Evolutionary conservation across 495 filamentous ascomycete genomes (phyloP).

Genomic region (Hypoxylon fuscum): DNA sequence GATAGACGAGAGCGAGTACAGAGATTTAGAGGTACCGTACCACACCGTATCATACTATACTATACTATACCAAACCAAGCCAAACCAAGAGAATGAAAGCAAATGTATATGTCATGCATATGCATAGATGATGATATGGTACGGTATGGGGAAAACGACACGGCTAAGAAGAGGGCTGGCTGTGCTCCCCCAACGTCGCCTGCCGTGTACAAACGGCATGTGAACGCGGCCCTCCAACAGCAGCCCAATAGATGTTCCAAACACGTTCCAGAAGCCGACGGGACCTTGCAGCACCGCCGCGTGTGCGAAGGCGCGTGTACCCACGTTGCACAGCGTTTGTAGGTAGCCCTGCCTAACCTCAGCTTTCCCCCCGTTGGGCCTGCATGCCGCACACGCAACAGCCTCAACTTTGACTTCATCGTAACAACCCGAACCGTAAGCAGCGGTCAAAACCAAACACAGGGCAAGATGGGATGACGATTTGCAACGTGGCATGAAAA

Average conservation of each 20-base stretch:
- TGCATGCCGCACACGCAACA: slow-evolving; percentile 30
- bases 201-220: slow-evolving; percentile 38
- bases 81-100: no score
- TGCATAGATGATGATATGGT: no score
- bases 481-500: slow-evolving; percentile 36
- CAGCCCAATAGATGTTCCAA: slow-evolving; percentile 33
- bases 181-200: slow-evolving; percentile 32
- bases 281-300: slow-evolving; percentile 40
- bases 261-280: slow-evolving; percentile 38
- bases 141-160: no score
- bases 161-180: no score
- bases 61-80: no score
- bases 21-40: no score
- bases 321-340: slow-evolving; percentile 42
- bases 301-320: slow-evolving; percentile 41
- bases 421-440: slow-evolving; percentile 7
- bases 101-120: no score
- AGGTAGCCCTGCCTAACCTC: slow-evolving; percentile 39
- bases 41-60: no score
- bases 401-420: slow-evolving; percentile 43
- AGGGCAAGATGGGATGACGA: background rate
- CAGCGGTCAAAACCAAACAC: slow-evolving; percentile 10
- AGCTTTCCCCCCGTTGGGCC: slow-evolving; percentile 30
- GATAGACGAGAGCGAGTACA: no score
- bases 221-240: slow-evolving; percentile 25